These are phyloP conservation scores for Macrophomina phaseolina DNA, from an alignment of 2,329 filamentous ascomycete species.

Conservation along the genomic window DNA sequence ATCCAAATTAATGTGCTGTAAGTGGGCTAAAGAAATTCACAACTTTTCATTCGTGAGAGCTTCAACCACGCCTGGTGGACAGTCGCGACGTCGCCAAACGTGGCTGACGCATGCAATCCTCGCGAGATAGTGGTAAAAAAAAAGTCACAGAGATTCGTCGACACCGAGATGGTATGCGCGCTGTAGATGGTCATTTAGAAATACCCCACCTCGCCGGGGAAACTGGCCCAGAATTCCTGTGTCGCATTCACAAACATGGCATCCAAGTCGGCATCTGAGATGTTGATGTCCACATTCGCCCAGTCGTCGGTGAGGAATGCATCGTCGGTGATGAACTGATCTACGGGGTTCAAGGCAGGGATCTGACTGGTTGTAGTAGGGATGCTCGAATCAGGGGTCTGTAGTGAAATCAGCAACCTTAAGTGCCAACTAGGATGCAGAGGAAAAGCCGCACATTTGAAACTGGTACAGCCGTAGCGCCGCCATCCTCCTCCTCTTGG, in stretches of 20 bases:
- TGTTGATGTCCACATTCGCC: constrained; percentile 42
- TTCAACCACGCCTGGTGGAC: too few species aligned
- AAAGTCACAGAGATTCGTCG: not conserved
- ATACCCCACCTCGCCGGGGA: constrained; percentile 45
- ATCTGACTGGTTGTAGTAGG: not conserved
- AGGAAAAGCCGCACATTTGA: not conserved
- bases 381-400: not conserved
- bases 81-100: too few species aligned
- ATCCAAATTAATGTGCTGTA: too few species aligned
- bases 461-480: not conserved
- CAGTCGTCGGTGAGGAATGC: constrained; percentile 39
- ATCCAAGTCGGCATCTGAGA: constrained; percentile 44
- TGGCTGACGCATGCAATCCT: too few species aligned
- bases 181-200: not conserved
- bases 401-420: not conserved
- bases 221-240: constrained; percentile 48
- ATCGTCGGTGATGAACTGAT: constrained; percentile 4
- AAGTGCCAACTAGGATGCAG: not conserved
- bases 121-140: too few species aligned
- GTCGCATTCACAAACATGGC: constrained; percentile 47
- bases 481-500: constrained; percentile 38
- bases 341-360: not conserved
- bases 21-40: too few species aligned
- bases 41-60: too few species aligned
- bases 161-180: not conserved